Base-by-base conservation (phyloP, 148 eudicot species). In the Arctostaphylos glauca region DNA sequence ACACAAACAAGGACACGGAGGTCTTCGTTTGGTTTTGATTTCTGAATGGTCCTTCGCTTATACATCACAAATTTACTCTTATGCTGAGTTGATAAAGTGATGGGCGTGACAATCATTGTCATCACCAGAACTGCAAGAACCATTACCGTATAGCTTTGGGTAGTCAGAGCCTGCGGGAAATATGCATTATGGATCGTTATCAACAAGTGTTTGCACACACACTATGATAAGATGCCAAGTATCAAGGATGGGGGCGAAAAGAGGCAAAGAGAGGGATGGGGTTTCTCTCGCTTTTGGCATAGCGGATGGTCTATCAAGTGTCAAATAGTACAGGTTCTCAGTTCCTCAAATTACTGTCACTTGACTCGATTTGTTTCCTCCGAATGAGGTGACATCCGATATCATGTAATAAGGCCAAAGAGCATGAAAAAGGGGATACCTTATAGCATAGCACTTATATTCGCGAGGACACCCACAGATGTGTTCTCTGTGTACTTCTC, bases 1-100 rank as follows among this genome's bases (percentile, higher is more conserved):
- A 90, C 60, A 74, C 93, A 90, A 0, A 91, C 86, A 5, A 93
- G 71, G 9, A 93, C 12, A 18, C 90, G 84, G 19, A 92, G 86
- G 47, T 89, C 90, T 5, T 88, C 91, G 0, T 79, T 83, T 10
- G 85, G 52, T 9, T 66, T 84, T 14, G 85, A 76, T 16, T 87
- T 91, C 83, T 90, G 81, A 3, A 93, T 8, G 21, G 86, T 87
- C 41, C 89, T 87, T 6, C 88, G 79, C 41, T 88, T 86, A 84
- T 93, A 87, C 0, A 86, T 81, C 5, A 50, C n/a, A 0, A 46
- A n/a, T 4, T 7, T 66, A 71, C 81, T 86, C 18, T 44, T n/a
- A 3, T 81, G 82, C 8, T 38, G n/a, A 49, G 15, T 74, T 6
- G 25, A 5, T n/a, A 76, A 50, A 74, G 87, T 85, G 21, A 83